phyloP scores from a whole-genome alignment of 768 basidiomycete species.

The Amanita rimosa region DNA sequence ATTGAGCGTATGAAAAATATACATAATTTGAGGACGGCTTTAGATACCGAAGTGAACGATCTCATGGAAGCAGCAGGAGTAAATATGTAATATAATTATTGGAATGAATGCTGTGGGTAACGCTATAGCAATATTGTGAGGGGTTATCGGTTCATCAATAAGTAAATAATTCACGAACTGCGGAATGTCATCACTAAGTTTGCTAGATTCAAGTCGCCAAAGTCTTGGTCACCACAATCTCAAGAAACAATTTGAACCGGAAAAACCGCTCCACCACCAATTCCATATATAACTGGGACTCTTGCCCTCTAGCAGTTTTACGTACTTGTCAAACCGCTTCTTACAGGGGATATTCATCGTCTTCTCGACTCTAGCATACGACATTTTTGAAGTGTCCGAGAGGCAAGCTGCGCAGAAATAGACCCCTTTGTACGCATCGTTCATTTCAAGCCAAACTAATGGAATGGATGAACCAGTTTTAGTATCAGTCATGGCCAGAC shows the following conservation, averaged over 20 bases:
- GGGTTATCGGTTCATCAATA: not conserved
- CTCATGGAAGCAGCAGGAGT: conserved; percentile 35
- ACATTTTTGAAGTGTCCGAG: not conserved
- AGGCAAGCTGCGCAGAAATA: not conserved
- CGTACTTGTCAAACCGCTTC: not conserved
- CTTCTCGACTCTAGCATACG: not conserved
- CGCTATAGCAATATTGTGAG: not conserved
- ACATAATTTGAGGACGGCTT: not conserved
- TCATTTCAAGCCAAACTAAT: not conserved
- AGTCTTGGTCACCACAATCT: not conserved
- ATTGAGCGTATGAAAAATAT: conserved; percentile 11
- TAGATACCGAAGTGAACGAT: conserved; percentile 39
- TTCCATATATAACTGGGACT: not conserved
- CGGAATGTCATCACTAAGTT: too few species aligned
- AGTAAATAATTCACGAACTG: not conserved
- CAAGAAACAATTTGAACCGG: not conserved
- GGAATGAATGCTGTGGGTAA: not conserved
- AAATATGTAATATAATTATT: not conserved
- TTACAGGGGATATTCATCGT: not conserved
- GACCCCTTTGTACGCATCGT: not conserved
- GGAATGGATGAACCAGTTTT: not conserved
- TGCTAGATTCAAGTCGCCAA: not conserved
- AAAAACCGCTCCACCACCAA: not conserved
- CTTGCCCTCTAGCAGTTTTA: not conserved
- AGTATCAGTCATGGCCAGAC: not conserved